Percentiles rank a stretch among this genome's conserved stretches.
phyloP scores from a whole-genome alignment of 345 rosid genomes.

The Acer negundo region DNA sequence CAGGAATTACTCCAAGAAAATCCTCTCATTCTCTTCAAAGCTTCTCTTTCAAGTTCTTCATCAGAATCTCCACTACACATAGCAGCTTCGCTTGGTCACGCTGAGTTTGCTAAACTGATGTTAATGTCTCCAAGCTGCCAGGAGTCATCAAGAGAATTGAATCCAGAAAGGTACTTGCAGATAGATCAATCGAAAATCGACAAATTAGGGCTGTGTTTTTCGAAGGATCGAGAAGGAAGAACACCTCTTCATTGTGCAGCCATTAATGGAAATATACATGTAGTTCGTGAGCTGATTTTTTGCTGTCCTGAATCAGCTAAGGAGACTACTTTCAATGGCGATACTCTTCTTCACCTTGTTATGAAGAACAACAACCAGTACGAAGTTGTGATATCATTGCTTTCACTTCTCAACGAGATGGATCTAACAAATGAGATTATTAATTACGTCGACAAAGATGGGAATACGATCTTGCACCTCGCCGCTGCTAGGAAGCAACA shows the following conservation, averaged over 20 bases:
- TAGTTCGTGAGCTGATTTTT: not conserved
- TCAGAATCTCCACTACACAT: too few species aligned
- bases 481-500: not conserved
- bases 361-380: not conserved
- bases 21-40: not conserved
- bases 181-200: not conserved
- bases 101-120: not conserved
- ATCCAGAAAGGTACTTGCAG: not conserved
- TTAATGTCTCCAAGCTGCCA: not conserved
- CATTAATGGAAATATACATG: not conserved
- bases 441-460: not conserved
- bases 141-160: not conserved
- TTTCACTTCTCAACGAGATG: not conserved
- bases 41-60: not conserved
- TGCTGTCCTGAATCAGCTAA: not conserved
- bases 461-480: not conserved
- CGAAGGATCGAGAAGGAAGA: not conserved
- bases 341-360: not conserved
- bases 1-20: not conserved
- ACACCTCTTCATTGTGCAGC: not conserved
- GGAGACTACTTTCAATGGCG: not conserved
- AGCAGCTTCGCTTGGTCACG: too few species aligned
- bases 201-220: not conserved
- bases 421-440: not conserved
- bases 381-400: not conserved